Percentiles rank a stretch among this genome's conserved stretches.
Evolutionary conservation across 192 early-diverging fungal genomes (phyloP).

Genomic region (Coemansia sp.): DNA sequence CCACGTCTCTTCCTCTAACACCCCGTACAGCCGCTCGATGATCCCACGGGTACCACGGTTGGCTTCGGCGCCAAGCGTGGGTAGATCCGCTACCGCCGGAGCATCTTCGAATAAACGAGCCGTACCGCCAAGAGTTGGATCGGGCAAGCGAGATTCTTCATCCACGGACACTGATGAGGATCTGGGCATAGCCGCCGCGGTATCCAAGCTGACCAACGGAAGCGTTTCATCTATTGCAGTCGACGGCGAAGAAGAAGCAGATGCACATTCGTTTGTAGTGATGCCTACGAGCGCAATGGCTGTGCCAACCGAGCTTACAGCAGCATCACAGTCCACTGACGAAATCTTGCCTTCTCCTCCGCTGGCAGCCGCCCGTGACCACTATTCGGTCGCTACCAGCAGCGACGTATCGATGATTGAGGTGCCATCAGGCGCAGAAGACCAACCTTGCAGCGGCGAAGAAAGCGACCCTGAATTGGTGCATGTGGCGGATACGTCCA

Average conservation of each 20-base stretch:
- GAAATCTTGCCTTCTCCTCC: background rate
- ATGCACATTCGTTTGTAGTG: background rate
- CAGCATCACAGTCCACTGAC: background rate
- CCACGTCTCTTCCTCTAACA: background rate
- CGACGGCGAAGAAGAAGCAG: background rate
- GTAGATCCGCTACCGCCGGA: background rate
- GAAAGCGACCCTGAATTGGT: background rate
- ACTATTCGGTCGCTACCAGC: background rate
- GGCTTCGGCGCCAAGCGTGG: background rate
- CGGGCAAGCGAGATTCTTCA: background rate
- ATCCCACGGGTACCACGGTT: background rate
- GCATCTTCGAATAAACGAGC: background rate
- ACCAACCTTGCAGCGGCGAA: too few species aligned
- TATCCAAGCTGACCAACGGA: conserved; percentile 9
- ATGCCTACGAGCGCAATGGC: background rate
- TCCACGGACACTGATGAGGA: conserved; percentile 40
- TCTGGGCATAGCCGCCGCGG: conserved; percentile 34
- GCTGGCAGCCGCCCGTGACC: background rate
- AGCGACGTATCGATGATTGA: background rate
- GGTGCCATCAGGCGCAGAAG: background rate
- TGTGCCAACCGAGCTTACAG: background rate
- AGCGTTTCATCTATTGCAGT: background rate
- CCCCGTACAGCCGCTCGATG: background rate
- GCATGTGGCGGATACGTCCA: background rate
- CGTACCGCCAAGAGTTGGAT: background rate